These are phyloP conservation scores for Leishmania gerbilli DNA, from an alignment of 208 protist genomes.

Conservation along the genomic window DNA sequence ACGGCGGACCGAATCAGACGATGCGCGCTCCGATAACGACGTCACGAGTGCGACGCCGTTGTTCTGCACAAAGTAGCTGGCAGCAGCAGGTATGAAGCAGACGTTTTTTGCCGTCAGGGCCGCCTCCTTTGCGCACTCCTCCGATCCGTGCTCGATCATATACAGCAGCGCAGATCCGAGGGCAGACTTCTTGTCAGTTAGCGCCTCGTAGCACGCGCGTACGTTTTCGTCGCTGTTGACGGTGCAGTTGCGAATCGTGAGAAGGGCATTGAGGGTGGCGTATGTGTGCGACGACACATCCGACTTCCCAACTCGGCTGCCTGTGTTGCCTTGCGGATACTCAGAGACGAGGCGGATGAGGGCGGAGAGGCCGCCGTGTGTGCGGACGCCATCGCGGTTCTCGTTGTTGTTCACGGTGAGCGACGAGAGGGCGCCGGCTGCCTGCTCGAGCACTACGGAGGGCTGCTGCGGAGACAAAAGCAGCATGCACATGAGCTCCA, in stretches of 20 bases:
- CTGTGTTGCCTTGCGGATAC: slow-evolving; percentile 49
- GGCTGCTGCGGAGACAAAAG: slow-evolving; percentile 63
- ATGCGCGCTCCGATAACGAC: slow-evolving; percentile 59
- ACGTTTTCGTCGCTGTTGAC: slow-evolving; percentile 74
- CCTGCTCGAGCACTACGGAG: slow-evolving; percentile 86
- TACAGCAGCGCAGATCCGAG: slow-evolving; percentile 75
- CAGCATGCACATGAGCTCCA: slow-evolving; percentile 85
- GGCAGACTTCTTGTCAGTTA: slow-evolving; percentile 18
- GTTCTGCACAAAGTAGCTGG: slow-evolving; percentile 50
- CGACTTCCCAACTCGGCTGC: slow-evolving; percentile 20
- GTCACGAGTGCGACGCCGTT: slow-evolving; percentile 52
- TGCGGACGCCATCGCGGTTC: slow-evolving; percentile 78
- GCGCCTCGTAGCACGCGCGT: slow-evolving; percentile 41
- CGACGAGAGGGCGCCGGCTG: slow-evolving; percentile 86
- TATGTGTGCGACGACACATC: slow-evolving; percentile 57
- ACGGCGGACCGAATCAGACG: slow-evolving; percentile 62
- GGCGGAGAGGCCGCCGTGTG: slow-evolving; percentile 71
- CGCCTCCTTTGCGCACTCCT: slow-evolving; percentile 87
- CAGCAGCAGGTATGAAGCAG: slow-evolving; percentile 44
- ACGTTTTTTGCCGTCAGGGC: slow-evolving; percentile 89
- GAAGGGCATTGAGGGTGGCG: slow-evolving; percentile 77
- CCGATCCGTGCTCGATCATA: slow-evolving; percentile 76
- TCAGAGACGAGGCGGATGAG: slow-evolving; percentile 68
- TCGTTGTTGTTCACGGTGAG: slow-evolving; percentile 86
- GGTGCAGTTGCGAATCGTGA: slow-evolving; percentile 85